Evolutionary conservation across 345 rosid species (phyloP), one percentile per base, ranked within the genome.

Genomic region (Luvunga scandens): DNA sequence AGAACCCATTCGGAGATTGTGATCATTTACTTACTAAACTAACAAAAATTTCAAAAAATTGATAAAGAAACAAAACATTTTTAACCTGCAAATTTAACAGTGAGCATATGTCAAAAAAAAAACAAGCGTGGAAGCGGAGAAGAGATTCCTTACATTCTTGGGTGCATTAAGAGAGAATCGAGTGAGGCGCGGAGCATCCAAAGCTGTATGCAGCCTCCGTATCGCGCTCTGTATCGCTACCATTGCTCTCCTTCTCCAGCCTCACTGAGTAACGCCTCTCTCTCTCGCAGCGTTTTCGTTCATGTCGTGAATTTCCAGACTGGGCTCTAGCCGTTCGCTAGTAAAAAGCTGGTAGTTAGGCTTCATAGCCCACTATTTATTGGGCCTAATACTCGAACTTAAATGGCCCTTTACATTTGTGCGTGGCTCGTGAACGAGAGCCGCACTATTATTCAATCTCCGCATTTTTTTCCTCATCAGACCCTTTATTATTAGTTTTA

Each of bases 131-230:
- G 53, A 24, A 2, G 33, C 42, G 67, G 34, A 59, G 4, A 71
- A 48, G 80, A 79, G 70, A 87, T 82, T 45, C 13, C 50, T 13
- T 82, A 93, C 98, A 61, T 65, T 64, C 82, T 88, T 92, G 68
- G 98, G 92, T 63, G 91, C 85, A 74, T 83, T 33, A 27, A 90
- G 83, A 74, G 90, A 82, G 81, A 92, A 85, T 61, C 84, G 82
- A 27, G 86, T 82, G 75, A 92, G 87, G 78, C 82, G 86, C 0
- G 92, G 91, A 77, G 78, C 78, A n/a, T 76, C 82, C 13, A 31
- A 77, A 12, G 77, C 60, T 1, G 85, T 79, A 68, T 88, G 90
- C 75, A 92, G 27, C 79, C 87, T 80, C 66, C 84, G 87, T 50
- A 85, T 55, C 3, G 79, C 33, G 83, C 85, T 86, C 77, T 80